Percentiles rank a stretch among this genome's conserved stretches.
These are phyloP conservation scores for Neurospora tetraspora DNA, from an alignment of 495 filamentous ascomycete species.

Conservation along the genomic window DNA sequence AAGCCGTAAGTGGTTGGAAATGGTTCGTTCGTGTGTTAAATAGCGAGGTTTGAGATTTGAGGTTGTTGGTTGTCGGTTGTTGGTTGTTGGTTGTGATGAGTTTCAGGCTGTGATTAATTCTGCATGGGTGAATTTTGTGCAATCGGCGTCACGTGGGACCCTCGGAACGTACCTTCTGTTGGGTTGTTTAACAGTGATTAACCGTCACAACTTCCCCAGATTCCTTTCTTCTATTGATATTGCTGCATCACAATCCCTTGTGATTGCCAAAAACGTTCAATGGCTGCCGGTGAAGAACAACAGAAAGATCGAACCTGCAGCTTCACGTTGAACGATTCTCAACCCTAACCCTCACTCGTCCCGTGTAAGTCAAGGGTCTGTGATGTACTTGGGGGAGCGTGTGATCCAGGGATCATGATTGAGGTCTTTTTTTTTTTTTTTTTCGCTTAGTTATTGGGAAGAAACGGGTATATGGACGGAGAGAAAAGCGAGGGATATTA, in stretches of 20 bases:
- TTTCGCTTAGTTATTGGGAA: no score
- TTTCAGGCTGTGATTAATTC: not conserved
- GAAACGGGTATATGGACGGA: no score
- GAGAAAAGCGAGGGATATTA: no score
- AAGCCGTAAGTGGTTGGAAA: not conserved
- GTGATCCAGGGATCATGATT: no score
- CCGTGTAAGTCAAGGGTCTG: not conserved
- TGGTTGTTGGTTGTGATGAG: not conserved
- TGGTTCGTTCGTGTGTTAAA: not conserved
- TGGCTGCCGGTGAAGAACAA: not conserved
- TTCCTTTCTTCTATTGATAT: not conserved
- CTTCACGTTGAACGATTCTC: not conserved
- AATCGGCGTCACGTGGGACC: not conserved
- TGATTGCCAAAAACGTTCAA: not conserved
- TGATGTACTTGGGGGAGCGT: not conserved
- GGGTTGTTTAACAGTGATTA: not conserved
- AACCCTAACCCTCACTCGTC: not conserved
- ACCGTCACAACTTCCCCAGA: not conserved
- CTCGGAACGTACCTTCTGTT: not conserved
- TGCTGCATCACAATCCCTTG: not conserved
- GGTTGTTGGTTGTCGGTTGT: not conserved
- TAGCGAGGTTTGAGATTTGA: not conserved
- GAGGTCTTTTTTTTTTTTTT: no score
- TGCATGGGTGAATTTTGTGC: not conserved
- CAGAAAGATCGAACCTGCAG: not conserved